Evolutionary conservation across 148 eudicot genomes (phyloP).

Genomic region (Nepenthes gracilis): DNA sequence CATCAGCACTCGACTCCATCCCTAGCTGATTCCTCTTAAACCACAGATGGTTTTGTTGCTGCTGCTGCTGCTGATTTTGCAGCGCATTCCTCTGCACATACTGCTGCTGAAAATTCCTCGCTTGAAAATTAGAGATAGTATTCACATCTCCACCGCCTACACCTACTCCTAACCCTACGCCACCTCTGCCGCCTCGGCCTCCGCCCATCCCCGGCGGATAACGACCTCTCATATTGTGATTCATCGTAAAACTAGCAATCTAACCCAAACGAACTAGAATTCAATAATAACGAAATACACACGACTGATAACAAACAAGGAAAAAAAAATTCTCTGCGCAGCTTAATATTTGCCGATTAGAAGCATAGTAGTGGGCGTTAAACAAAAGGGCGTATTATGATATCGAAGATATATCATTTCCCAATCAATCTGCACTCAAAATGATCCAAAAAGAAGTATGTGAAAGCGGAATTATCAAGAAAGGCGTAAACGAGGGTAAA

Average conservation of each 20-base stretch:
- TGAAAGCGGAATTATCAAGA: too few species aligned
- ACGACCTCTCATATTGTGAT: slow-evolving; percentile 7
- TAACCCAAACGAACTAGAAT: slow-evolving; percentile 2
- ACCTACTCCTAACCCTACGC: slow-evolving; percentile 5
- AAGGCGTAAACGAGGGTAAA: too few species aligned
- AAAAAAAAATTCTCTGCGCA: background rate
- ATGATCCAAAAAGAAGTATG: too few species aligned
- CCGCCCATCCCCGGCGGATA: slow-evolving; percentile 16
- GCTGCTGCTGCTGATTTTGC: slow-evolving; percentile 15
- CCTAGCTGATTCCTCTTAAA: slow-evolving; percentile 50
- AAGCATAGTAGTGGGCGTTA: slow-evolving; percentile 18
- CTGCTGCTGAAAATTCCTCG: slow-evolving; percentile 10
- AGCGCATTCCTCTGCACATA: slow-evolving; percentile 9
- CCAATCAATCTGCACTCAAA: too few species aligned
- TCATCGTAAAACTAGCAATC: slow-evolving; percentile 9
- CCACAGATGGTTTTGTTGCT: slow-evolving; percentile 54
- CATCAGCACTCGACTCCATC: slow-evolving; percentile 28
- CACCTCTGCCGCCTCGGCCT: slow-evolving; percentile 8
- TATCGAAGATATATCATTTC: too few species aligned
- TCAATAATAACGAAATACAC: slow-evolving; percentile 2
- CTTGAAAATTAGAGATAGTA: slow-evolving; percentile 5
- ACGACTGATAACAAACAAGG: background rate
- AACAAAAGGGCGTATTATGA: slow-evolving; percentile 22
- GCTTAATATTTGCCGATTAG: slow-evolving; percentile 4
- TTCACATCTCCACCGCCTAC: slow-evolving; percentile 6